phyloP scores from a whole-genome alignment of 106 monocot species.

The Dendrobium officinale region DNA sequence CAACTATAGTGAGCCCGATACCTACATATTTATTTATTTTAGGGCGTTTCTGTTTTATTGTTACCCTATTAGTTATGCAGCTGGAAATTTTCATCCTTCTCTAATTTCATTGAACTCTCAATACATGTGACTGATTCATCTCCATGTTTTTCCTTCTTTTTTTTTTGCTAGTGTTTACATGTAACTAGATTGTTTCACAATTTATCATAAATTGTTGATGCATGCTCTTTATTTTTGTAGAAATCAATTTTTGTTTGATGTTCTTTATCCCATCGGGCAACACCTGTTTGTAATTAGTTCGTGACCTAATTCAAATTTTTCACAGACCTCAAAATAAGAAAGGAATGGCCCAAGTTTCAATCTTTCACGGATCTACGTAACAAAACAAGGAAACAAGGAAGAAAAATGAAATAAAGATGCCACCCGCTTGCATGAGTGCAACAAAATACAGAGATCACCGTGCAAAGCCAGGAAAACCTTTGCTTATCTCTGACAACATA shows the following conservation, averaged over 20 bases:
- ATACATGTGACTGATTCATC: not conserved
- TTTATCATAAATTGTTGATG: not conserved
- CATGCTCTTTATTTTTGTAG: not conserved
- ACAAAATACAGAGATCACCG: too few species aligned
- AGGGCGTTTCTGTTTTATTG: not conserved
- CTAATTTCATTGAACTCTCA: not conserved
- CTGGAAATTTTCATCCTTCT: not conserved
- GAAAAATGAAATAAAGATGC: too few species aligned
- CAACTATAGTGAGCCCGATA: not conserved
- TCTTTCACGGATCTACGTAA: too few species aligned
- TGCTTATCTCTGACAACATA: too few species aligned
- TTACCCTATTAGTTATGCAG: not conserved
- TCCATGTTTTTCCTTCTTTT: not conserved
- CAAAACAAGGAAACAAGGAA: too few species aligned
- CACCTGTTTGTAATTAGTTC: not conserved
- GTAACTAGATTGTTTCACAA: too few species aligned
- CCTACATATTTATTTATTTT: not conserved
- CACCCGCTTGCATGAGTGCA: too few species aligned
- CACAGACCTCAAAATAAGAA: too few species aligned
- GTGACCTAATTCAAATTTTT: too few species aligned
- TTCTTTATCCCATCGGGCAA: not conserved
- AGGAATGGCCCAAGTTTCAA: too few species aligned
- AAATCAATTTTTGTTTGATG: not conserved
- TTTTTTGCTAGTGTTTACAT: too few species aligned
- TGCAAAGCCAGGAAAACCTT: too few species aligned